Conservation (phyloP, 2,329 filamentous ascomycete species). For the Claviceps purpurea region DNA sequence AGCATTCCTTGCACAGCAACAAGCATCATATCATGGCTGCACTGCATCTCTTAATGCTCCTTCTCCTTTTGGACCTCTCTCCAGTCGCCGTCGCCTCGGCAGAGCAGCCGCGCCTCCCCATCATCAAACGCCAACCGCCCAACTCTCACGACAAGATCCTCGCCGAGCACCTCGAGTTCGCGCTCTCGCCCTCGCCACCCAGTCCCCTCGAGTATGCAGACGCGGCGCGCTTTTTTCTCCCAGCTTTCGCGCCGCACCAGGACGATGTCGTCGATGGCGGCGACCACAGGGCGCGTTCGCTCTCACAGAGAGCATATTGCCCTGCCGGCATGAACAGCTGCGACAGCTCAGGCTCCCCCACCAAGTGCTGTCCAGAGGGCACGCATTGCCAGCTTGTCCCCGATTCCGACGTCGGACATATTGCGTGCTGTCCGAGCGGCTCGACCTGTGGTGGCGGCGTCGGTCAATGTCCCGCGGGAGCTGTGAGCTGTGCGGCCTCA, state of each 20-base stretch:
- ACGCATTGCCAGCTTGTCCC: constrained; percentile 53
- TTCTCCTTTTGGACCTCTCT: constrained; percentile 14
- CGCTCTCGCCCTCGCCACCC: constrained; percentile 13
- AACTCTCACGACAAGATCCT: constrained; percentile 64
- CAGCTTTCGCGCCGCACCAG: constrained; percentile 38
- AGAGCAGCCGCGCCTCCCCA: constrained; percentile 30
- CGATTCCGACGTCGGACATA: constrained; percentile 49
- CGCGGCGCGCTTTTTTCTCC: constrained; percentile 20
- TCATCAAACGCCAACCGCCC: constrained; percentile 57
- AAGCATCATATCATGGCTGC: neutral
- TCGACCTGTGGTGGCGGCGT: constrained; percentile 50
- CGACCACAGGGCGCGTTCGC: constrained; percentile 7
- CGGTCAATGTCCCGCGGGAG: constrained; percentile 45
- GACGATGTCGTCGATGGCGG: constrained; percentile 6
- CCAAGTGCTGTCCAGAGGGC: constrained; percentile 58
- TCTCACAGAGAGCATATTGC: constrained; percentile 44
- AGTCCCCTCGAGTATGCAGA: constrained; percentile 12
- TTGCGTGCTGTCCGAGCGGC: constrained; percentile 63
- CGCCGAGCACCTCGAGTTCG: constrained; percentile 48
- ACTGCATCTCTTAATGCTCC: neutral
- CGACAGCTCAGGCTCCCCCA: constrained; percentile 46
- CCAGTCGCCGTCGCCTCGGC: constrained; percentile 13
- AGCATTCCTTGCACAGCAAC: no score
- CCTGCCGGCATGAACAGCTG: constrained; percentile 54
- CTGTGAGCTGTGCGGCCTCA: constrained; percentile 49